Percentiles rank a stretch among this genome's conserved stretches.
These are phyloP conservation scores for Rhodotorula paludigena DNA, from an alignment of 768 basidiomycete genomes.

Conservation along the genomic window DNA sequence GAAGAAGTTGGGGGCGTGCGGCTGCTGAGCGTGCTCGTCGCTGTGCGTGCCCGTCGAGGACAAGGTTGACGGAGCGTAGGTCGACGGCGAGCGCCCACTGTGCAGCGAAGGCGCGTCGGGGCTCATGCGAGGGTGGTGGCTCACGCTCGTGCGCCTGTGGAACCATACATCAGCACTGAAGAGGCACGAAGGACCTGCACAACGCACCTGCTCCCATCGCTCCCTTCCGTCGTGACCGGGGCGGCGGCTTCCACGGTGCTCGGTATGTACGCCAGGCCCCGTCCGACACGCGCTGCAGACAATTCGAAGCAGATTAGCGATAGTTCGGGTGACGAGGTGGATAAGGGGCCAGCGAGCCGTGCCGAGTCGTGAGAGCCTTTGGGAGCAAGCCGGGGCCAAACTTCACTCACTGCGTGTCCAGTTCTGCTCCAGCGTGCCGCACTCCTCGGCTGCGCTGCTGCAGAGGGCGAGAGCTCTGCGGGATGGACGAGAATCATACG, in stretches of 20 bases:
- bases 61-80: background rate
- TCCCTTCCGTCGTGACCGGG: background rate
- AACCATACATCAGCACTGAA: no score
- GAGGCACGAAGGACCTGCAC: no score
- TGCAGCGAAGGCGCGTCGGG: background rate
- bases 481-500: background rate
- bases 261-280: constrained; percentile 22
- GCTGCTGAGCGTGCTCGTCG: background rate
- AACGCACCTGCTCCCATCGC: background rate
- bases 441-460: no score
- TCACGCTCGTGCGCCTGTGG: background rate
- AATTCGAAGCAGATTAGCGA: background rate
- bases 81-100: background rate
- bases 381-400: background rate
- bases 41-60: background rate
- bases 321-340: background rate
- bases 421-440: background rate
- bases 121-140: constrained; percentile 8
- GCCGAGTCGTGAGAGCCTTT: no score
- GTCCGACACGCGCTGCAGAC: constrained; percentile 15
- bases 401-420: constrained; percentile 1
- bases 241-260: background rate
- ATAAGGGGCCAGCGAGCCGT: background rate
- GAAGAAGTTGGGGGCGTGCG: constrained; percentile 14
- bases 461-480: background rate